A percentile compares a stretch with the other conserved stretches of the same genome.
Evolutionary conservation across 768 basidiomycete genomes (phyloP).

Genomic region (Mycena latifolia): DNA sequence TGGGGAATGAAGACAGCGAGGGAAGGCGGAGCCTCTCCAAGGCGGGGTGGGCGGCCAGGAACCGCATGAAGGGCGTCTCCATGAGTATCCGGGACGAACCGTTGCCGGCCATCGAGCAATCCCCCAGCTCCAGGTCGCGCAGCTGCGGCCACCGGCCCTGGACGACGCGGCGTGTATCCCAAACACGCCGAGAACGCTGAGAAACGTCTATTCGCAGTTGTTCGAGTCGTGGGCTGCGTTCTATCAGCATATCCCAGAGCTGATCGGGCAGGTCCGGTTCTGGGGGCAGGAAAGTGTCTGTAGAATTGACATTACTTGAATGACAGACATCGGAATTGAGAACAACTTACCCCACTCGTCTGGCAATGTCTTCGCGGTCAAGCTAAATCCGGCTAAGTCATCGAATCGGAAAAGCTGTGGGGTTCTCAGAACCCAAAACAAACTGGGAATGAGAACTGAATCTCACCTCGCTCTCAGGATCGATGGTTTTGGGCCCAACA

Average conservation of each 20-base stretch:
- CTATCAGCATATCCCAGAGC: conserved; percentile 35
- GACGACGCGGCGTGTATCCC: conserved; percentile 36
- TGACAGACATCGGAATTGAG: neutral
- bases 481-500: conserved; percentile 31
- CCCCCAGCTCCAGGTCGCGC: conserved; percentile 34
- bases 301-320: conserved; percentile 5
- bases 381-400: conserved; percentile 28
- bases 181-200: conserved; percentile 35
- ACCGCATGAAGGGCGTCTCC: conserved; percentile 36
- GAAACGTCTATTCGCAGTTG: conserved; percentile 35
- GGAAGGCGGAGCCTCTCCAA: conserved; percentile 31
- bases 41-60: conserved; percentile 28
- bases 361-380: conserved; percentile 36
- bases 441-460: neutral
- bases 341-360: conserved; percentile 33
- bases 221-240: conserved; percentile 32
- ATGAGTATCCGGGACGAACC: conserved; percentile 23
- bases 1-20: conserved; percentile 35
- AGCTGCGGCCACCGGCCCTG: conserved; percentile 32
- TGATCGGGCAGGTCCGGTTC: conserved; percentile 37
- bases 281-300: conserved; percentile 33
- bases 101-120: conserved; percentile 32
- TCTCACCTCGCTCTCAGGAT: conserved; percentile 34
- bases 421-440: neutral
- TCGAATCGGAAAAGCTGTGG: conserved; percentile 34